A percentile compares a stretch with the other conserved stretches of the same genome.
Conservation (phyloP, 305 asterid species). For the Fraxinus ornus region DNA sequence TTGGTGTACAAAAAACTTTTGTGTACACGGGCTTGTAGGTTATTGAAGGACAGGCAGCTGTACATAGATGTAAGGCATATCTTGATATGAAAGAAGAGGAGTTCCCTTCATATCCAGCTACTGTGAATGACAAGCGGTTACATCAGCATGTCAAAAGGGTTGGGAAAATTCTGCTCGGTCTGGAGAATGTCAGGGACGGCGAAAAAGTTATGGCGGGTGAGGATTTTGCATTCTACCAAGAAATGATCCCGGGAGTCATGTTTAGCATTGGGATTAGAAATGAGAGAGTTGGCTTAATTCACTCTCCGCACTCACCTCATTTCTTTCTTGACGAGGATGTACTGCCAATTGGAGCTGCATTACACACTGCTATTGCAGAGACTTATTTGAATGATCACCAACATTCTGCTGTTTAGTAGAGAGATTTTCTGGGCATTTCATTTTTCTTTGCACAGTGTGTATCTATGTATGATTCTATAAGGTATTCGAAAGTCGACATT, state of each 20-base stretch:
- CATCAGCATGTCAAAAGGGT: slow-evolving; percentile 57
- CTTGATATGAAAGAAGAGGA: slow-evolving; percentile 50
- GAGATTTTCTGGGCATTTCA: not conserved
- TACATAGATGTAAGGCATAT: slow-evolving; percentile 58
- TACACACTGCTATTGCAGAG: slow-evolving; percentile 66
- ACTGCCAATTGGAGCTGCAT: slow-evolving; percentile 71
- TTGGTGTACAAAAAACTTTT: not conserved
- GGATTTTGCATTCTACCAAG: slow-evolving; percentile 77
- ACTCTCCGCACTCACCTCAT: slow-evolving; percentile 74
- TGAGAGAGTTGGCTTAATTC: slow-evolving; percentile 58
- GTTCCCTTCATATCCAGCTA: slow-evolving; percentile 62
- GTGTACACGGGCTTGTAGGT: slow-evolving; percentile 39
- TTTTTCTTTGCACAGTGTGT: not conserved
- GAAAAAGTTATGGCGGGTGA: slow-evolving; percentile 77
- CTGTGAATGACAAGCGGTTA: slow-evolving; percentile 52
- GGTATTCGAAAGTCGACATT: not conserved
- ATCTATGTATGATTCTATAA: not conserved
- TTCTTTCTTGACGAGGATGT: slow-evolving; percentile 79
- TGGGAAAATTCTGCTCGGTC: slow-evolving; percentile 56
- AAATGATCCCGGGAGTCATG: slow-evolving; percentile 70
- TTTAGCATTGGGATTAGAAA: slow-evolving; percentile 61
- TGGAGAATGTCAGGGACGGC: slow-evolving; percentile 41
- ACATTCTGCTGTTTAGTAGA: not conserved
- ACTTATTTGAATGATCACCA: slow-evolving; percentile 41
- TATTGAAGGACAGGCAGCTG: slow-evolving; percentile 63